These are phyloP conservation scores for Trichosporon sp. DNA, from an alignment of 1,284 basidiomycete genomes.

Conservation along the genomic window DNA sequence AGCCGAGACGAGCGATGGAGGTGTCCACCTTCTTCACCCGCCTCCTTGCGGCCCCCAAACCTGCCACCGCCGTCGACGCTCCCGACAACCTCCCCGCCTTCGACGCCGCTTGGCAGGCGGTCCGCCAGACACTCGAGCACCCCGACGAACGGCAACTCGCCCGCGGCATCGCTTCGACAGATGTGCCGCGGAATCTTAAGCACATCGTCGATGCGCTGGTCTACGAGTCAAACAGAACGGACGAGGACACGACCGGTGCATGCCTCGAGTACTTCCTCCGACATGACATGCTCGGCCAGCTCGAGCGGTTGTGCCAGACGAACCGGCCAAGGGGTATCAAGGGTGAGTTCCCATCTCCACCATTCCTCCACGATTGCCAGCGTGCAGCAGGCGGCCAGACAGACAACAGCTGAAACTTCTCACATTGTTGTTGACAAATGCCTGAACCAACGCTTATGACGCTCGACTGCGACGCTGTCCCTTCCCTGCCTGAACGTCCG, in stretches of 20 bases:
- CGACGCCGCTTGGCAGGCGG: slow-evolving; percentile 45
- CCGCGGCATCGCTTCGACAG: slow-evolving; percentile 75
- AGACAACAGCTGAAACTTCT: background rate
- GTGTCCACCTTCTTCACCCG: slow-evolving; percentile 52
- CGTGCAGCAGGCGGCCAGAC: background rate
- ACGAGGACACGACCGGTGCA: slow-evolving; percentile 79
- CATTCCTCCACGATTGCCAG: background rate
- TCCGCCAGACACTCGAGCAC: slow-evolving; percentile 42
- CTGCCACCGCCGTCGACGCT: slow-evolving; percentile 26
- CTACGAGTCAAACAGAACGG: slow-evolving; percentile 76
- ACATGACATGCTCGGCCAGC: slow-evolving; percentile 78
- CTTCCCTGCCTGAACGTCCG: slow-evolving; percentile 1
- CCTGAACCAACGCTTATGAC: background rate
- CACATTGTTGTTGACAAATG: slow-evolving; percentile 9
- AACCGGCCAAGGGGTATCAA: slow-evolving; percentile 84
- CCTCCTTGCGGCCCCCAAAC: slow-evolving; percentile 45
- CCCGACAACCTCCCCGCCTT: slow-evolving; percentile 47
- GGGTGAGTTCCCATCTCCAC: slow-evolving; percentile 37
- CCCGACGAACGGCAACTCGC: slow-evolving; percentile 54
- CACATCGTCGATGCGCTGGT: slow-evolving; percentile 87
- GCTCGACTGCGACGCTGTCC: background rate
- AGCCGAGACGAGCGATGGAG: slow-evolving; percentile 38
- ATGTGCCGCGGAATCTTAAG: slow-evolving; percentile 74
- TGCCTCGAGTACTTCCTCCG: slow-evolving; percentile 90
- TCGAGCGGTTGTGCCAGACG: slow-evolving; percentile 80